Conservation (phyloP, 108 stramenopile genomes). For the Bacterosira constricta region DNA sequence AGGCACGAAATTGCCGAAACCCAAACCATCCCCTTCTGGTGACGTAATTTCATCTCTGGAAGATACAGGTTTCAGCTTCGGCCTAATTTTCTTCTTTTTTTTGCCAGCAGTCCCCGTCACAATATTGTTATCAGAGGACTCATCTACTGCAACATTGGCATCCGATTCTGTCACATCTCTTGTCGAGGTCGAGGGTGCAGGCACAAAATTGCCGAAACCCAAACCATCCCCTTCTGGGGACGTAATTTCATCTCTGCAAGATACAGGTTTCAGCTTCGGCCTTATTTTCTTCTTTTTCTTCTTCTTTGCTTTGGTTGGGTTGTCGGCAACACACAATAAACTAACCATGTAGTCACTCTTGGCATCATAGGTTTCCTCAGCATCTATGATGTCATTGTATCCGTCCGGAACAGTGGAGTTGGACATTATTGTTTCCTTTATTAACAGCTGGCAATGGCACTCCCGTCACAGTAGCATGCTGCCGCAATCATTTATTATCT, state of each 20-base stretch:
- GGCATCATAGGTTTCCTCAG: neutral
- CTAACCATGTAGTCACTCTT: neutral
- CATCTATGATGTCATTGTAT: neutral
- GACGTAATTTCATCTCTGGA: neutral
- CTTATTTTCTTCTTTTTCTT: slow-evolving; percentile 4
- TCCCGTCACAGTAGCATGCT: neutral
- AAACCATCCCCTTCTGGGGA: neutral
- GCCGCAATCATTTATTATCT: too few species aligned
- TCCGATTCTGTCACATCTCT: neutral
- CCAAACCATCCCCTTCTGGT: slow-evolving; percentile 1
- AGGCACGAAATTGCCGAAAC: neutral
- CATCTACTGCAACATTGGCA: neutral
- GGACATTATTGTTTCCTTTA: neutral
- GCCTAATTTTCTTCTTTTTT: neutral
- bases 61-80: slow-evolving; percentile 1
- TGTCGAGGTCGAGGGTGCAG: neutral
- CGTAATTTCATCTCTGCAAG: neutral
- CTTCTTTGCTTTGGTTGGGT: neutral
- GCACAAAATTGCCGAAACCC: neutral
- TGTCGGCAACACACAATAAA: neutral
- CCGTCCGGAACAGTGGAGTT: neutral
- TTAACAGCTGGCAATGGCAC: neutral
- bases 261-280: slow-evolving; percentile 11
- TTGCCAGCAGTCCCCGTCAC: too few species aligned
- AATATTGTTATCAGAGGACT: neutral